These are phyloP conservation scores for Gigaspora rosea DNA, from an alignment of 192 early-diverging fungal species.

Conservation along the genomic window DNA sequence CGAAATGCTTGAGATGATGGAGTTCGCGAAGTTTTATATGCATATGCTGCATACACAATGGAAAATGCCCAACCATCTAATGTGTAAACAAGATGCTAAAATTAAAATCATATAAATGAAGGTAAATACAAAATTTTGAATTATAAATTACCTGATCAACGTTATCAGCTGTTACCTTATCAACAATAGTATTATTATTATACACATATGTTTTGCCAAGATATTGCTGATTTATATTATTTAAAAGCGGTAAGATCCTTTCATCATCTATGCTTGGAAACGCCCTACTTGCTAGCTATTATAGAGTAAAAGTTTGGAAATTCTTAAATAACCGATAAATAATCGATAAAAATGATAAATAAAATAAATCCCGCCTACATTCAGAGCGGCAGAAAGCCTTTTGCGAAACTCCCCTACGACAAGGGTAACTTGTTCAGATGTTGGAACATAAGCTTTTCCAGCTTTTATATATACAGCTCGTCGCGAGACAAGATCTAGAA, in stretches of 20 bases:
- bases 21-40: slow-evolving; percentile 69
- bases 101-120: not conserved
- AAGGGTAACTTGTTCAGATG: slow-evolving; percentile 68
- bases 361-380: slow-evolving; percentile 40
- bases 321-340: not conserved
- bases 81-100: not conserved
- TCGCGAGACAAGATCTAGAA: slow-evolving; percentile 59
- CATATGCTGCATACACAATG: slow-evolving; percentile 89
- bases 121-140: not conserved
- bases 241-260: slow-evolving; percentile 83
- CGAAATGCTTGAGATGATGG: slow-evolving; percentile 83
- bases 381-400: slow-evolving; percentile 55
- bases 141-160: slow-evolving; percentile 57
- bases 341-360: not conserved
- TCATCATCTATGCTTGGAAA: slow-evolving; percentile 89
- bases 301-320: not conserved
- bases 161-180: slow-evolving; percentile 63
- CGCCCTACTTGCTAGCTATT: slow-evolving; percentile 69
- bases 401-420: slow-evolving; percentile 76
- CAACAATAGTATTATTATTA: slow-evolving; percentile 45
- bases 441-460: slow-evolving; percentile 76
- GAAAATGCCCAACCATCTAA: slow-evolving; percentile 72
- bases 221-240: slow-evolving; percentile 83
- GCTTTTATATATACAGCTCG: slow-evolving; percentile 61
- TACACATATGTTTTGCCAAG: slow-evolving; percentile 67